These are phyloP conservation scores for Ceraceosorus guamensis DNA, from an alignment of 1,284 basidiomycete species.

Conservation along the genomic window DNA sequence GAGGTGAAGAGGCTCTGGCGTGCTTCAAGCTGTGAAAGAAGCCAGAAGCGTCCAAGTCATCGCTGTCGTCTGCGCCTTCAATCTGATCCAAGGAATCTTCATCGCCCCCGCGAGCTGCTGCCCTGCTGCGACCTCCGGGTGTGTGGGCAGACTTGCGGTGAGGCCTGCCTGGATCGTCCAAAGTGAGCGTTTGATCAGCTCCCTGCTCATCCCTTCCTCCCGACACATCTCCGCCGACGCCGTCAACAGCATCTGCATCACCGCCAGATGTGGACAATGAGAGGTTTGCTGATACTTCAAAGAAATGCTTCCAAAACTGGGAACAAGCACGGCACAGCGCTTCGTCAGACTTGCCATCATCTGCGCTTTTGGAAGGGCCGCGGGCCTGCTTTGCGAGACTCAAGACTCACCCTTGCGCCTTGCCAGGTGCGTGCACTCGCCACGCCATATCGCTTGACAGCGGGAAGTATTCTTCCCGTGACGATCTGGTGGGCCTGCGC, in stretches of 20 bases:
- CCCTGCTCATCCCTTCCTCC: not conserved
- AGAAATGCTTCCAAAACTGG: conserved; percentile 96
- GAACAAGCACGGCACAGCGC: too few relatives aligned
- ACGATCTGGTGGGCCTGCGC: conserved; percentile 80
- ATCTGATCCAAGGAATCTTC: not conserved
- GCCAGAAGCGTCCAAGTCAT: conserved; percentile 15
- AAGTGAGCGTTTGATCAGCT: too few relatives aligned
- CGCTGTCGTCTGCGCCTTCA: conserved; percentile 9
- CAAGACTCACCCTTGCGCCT: conserved; percentile 65
- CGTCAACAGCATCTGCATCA: conserved; percentile 5
- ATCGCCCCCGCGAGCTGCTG: too few relatives aligned
- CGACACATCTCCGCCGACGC: not conserved
- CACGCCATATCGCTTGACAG: conserved; percentile 78
- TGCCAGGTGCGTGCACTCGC: conserved; percentile 79
- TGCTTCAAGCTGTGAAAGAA: conserved; percentile 1
- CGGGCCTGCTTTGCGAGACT: not conserved
- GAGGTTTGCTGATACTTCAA: conserved; percentile 79
- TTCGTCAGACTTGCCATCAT: too few relatives aligned
- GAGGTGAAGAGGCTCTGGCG: not conserved
- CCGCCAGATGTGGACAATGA: conserved; percentile 53
- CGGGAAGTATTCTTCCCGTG: conserved; percentile 70
- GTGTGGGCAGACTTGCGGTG: too few relatives aligned
- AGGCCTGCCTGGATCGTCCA: too few relatives aligned
- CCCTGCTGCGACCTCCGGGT: too few relatives aligned
- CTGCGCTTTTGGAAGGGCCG: not conserved